Base-by-base conservation (phyloP, 768 basidiomycete genomes). In the Daedaleopsis nitida region DNA sequence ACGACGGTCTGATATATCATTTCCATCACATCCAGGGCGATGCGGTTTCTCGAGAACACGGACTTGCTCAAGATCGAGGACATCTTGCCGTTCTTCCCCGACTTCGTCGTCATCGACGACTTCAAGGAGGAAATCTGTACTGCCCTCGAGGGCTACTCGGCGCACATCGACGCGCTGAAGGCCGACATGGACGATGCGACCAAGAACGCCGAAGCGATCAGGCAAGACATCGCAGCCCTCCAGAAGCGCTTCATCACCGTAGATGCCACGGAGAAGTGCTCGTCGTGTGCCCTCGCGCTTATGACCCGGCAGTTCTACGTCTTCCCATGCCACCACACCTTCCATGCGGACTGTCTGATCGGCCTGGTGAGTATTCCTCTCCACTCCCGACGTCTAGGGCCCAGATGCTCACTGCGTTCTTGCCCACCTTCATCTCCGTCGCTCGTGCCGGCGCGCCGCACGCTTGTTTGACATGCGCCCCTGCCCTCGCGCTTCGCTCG, bases 81-180 rank as follows among this genome's bases (percentile, higher is more conserved):
- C 70, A 97, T 99, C 63, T 78, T 99, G 17, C 97, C 97, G 6
- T 99, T 98, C 87, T 98, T 99, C 86, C 96, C 97, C 2, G 96
- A 98, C 76, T 99, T 99, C 71, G 94, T 96, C 13, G 92, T 98
- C 60, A 98, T 99, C 66, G 97, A 98, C 72, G 97, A 98, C 72
- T 98, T 99, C 83, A 99, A 99, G 74, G 92, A 96, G 68, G 96
- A 98, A 76, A 98, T 98, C 65, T 96, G 96, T 52, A 88, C 89
- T 62, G 97, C 97, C 0, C 77, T 99, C 65, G 96, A 99, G 72
- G 91, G 91, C 1, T 98, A 98, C 72, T 92, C 93, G 44, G 83
- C 88, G 17, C 92, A 94, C 67, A 98, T 98, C 49, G 94, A 96
- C 55, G 78, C 79, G 35, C 81, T 99, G 61, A 96, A 95, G 74